Base-by-base conservation (phyloP, 2,329 filamentous ascomycete genomes). In the Ascocoryne sarcoides region DNA sequence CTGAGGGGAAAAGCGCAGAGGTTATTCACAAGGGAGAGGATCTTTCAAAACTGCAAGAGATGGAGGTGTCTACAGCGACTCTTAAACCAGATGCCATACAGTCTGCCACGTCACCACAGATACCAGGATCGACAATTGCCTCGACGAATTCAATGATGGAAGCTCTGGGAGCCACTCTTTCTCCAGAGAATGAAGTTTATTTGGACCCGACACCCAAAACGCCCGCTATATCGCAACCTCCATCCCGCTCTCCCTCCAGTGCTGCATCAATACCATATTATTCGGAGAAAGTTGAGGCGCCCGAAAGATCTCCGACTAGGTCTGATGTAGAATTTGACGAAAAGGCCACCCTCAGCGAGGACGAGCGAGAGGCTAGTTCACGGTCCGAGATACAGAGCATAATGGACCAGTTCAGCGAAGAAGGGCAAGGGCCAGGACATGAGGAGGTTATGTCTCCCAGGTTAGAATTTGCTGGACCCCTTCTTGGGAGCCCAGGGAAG, bases 371-470 rank as follows among this genome's bases (percentile, higher is more conserved):
- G 35, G 75, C 75, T 37, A 78, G 77, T 37, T 86, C 84, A 1
- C 76, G 78, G 44, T 81, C 82, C 4, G 92, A 98, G 65, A 95
- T 98, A 45, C 86, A 95, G 63, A 94, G 76, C 59, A 96, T 98
- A 60, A 96, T 98, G 86, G 86, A 87, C 47, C 92, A 96, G 63
- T 96, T 96, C 54, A 81, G 83, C 52, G 79, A 85, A 56, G 77
- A 77, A 37, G 77, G 77, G 19, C 77, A 79, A 37, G 84, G 80
- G 0, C 82, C 79, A 2, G 81, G 73, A 4, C 78, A 75, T 46
- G 81, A 90, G 37, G 86, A 93, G 61, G 87, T 95, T 57, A 94
- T 95, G 87, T 95, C 88, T 47, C 88, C 88, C 4, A 75, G 86
- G 20, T 63, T 94, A 32, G 88, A 90, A 61, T 74, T 90, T 44